A percentile compares a stretch with the other conserved stretches of the same genome.
Conservation (phyloP, 352 stramenopile species). For the Phytophthora fragariaefolia region DNA sequence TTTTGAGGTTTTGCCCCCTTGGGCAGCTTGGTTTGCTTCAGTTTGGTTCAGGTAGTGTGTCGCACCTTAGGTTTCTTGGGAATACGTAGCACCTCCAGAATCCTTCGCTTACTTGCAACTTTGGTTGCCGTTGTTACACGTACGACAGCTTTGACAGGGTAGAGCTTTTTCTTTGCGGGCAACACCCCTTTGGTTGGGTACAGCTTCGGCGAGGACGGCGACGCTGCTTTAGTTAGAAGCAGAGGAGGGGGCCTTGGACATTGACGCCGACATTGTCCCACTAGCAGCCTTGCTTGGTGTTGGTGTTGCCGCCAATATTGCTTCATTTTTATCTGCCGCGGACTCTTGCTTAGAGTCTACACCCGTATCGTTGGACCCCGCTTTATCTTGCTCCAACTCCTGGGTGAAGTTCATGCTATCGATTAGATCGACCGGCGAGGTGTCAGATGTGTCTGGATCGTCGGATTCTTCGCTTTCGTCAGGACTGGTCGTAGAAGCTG, state of each 20-base stretch:
- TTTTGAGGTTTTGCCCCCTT: not conserved
- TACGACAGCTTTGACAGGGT: not conserved
- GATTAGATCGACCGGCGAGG: not conserved
- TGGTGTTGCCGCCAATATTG: not conserved
- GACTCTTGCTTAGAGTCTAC: not conserved
- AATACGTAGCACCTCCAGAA: not conserved
- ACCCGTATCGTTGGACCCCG: not conserved
- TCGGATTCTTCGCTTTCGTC: not conserved
- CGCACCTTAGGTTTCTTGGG: not conserved
- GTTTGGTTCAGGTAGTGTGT: not conserved
- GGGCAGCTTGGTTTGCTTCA: not conserved
- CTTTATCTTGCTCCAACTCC: not conserved
- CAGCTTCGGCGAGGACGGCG: not conserved
- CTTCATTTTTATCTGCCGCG: not conserved
- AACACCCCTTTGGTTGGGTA: not conserved
- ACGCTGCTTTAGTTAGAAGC: not conserved
- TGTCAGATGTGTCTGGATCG: not conserved
- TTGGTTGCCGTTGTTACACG: not conserved
- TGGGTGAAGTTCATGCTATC: not conserved
- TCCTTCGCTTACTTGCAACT: not conserved
- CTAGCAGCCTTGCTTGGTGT: not conserved
- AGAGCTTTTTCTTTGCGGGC: not conserved
- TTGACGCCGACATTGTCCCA: not conserved
- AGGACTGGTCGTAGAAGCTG: not conserved
- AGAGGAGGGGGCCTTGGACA: not conserved